Evolutionary conservation across 139 green algal genomes (phyloP).

Genomic region (Micractinium conductrix): DNA sequence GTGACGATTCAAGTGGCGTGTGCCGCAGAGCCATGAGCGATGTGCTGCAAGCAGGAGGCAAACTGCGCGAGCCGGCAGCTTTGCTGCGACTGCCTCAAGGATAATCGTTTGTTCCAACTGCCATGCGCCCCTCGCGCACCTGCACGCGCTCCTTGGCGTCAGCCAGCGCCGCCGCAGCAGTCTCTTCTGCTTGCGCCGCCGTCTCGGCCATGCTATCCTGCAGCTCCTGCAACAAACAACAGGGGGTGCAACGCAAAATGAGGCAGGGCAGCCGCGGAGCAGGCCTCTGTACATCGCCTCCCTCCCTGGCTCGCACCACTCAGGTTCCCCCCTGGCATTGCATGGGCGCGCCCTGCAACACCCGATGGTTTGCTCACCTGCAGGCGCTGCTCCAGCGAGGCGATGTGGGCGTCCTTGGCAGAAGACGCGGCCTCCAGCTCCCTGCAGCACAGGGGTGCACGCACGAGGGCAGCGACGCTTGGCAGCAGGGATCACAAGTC

Average conservation of each 20-base stretch:
- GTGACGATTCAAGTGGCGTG: too few species aligned
- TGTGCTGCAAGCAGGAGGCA: not conserved
- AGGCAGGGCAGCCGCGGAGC: not conserved
- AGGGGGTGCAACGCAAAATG: not conserved
- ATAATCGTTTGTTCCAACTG: not conserved
- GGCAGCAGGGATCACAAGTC: not conserved
- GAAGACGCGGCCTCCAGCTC: conserved; percentile 1
- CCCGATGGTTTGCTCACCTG: conserved; percentile 5
- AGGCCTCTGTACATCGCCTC: too few species aligned
- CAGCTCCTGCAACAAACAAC: conserved; percentile 3
- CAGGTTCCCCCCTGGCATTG: too few species aligned
- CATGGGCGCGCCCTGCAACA: too few species aligned
- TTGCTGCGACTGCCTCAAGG: not conserved
- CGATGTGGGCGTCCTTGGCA: conserved; percentile 17
- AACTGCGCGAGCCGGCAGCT: not conserved
- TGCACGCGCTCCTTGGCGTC: conserved; percentile 30
- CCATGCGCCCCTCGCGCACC: not conserved
- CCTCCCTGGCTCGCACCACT: too few species aligned
- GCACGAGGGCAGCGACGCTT: not conserved
- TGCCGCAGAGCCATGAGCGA: too few species aligned
- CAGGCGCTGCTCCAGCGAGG: conserved; percentile 10
- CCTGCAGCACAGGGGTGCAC: not conserved
- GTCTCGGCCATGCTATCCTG: conserved; percentile 10
- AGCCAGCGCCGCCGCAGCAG: not conserved
- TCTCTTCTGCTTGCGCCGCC: not conserved